These are phyloP conservation scores for Phyllosticta citriasiana DNA, from an alignment of 2,329 filamentous ascomycete species.

Conservation along the genomic window DNA sequence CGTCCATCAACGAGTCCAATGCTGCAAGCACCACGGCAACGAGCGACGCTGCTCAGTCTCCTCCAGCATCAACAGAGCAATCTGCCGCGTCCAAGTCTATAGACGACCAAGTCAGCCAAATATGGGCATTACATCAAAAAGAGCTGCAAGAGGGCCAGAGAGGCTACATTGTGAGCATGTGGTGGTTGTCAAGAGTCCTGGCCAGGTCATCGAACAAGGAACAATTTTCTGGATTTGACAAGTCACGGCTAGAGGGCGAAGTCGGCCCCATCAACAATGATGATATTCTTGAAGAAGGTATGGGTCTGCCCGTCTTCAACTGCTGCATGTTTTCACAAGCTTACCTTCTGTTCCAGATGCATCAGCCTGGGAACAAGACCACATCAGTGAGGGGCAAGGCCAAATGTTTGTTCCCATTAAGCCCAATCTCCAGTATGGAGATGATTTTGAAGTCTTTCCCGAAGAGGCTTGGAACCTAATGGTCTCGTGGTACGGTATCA, in stretches of 20 bases:
- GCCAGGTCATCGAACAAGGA: constrained; percentile 49
- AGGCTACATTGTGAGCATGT: constrained; percentile 67
- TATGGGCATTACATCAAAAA: constrained; percentile 50
- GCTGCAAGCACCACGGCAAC: constrained; percentile 8
- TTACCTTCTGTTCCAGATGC: not conserved
- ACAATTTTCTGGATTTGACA: constrained; percentile 40
- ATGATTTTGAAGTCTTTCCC: constrained; percentile 69
- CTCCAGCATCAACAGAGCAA: not conserved
- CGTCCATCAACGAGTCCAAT: constrained; percentile 9
- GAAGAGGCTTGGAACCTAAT: constrained; percentile 73
- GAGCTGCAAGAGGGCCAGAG: constrained; percentile 60
- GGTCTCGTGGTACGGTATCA: constrained; percentile 71
- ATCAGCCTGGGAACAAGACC: constrained; percentile 7
- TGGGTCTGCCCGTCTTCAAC: not conserved
- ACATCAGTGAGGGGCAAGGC: constrained; percentile 30
- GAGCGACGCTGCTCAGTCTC: constrained; percentile 8
- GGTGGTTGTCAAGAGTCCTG: constrained; percentile 68
- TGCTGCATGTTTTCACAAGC: not conserved
- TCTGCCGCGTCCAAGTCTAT: constrained; percentile 11
- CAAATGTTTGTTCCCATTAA: constrained; percentile 61
- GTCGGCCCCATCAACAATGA: constrained; percentile 76
- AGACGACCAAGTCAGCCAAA: constrained; percentile 65
- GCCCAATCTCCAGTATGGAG: constrained; percentile 51
- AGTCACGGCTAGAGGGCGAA: constrained; percentile 50
- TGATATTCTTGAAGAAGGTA: constrained; percentile 17